Evolutionary conservation across 139 green algal genomes (phyloP).

Genomic region (Chlamydomonas incerta): DNA sequence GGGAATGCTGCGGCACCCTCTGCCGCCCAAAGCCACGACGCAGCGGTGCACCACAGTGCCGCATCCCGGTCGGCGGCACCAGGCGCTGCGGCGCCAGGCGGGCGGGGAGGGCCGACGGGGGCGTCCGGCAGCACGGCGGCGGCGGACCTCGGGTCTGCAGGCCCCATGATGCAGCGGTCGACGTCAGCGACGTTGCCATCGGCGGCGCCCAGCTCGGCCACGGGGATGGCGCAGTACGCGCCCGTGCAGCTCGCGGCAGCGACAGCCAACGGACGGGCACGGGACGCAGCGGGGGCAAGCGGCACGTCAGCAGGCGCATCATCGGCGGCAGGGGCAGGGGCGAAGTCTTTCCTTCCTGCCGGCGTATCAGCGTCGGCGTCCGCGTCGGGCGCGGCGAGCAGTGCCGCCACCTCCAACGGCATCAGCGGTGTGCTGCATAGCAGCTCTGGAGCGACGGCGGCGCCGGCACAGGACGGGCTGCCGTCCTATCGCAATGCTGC

Average conservation of each 20-base stretch:
- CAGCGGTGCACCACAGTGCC: too few relatives aligned
- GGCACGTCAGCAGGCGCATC: neutral
- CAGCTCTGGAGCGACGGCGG: neutral
- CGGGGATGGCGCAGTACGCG: slow-evolving; percentile 7
- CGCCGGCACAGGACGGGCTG: slow-evolving; percentile 28
- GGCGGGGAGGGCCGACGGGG: neutral
- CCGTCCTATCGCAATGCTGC: slow-evolving; percentile 61
- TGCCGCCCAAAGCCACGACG: too few relatives aligned
- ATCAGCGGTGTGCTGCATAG: slow-evolving; percentile 14
- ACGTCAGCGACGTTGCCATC: slow-evolving; percentile 24
- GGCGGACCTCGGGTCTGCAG: neutral
- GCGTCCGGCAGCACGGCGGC: neutral
- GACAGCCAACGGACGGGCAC: slow-evolving; percentile 5
- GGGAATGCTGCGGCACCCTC: neutral
- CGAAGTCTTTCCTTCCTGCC: too few relatives aligned
- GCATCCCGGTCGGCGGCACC: neutral
- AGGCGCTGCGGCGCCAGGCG: neutral
- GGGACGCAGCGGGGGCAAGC: slow-evolving; percentile 17
- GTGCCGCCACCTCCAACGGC: neutral
- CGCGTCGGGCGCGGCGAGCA: too few relatives aligned
- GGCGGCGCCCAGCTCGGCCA: neutral
- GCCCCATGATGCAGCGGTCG: slow-evolving; percentile 31
- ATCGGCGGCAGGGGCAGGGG: too few relatives aligned
- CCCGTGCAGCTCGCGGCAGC: slow-evolving; percentile 23
- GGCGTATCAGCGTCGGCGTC: too few relatives aligned